phyloP scores from a whole-genome alignment of 2,329 filamentous ascomycete species.

The Chrysoporthe austroafricana region DNA sequence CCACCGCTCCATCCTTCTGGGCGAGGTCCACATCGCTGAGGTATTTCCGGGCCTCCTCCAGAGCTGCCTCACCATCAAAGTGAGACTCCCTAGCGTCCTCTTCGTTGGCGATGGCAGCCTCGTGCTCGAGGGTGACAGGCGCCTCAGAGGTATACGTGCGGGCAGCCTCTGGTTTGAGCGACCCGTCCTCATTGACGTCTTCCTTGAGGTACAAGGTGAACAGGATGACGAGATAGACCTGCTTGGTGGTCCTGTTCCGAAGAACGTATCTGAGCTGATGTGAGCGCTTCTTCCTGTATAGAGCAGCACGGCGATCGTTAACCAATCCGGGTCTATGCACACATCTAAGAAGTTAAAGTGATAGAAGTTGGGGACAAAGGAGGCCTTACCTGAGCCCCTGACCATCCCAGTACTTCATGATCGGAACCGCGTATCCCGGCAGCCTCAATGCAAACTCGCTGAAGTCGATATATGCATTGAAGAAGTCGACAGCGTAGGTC shows the following conservation, averaged over 20 bases:
- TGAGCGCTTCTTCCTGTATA: constrained; percentile 60
- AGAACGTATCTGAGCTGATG: constrained; percentile 90
- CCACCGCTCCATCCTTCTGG: constrained; percentile 29
- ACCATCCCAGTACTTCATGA: constrained; percentile 81
- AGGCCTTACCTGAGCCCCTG: constrained; percentile 68
- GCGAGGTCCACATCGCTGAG: constrained; percentile 36
- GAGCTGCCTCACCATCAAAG: constrained; percentile 40
- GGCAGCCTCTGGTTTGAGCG: constrained; percentile 50
- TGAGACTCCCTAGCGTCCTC: constrained; percentile 28
- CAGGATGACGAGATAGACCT: constrained; percentile 78
- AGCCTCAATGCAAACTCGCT: constrained; percentile 70
- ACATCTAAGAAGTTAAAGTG: constrained; percentile 24
- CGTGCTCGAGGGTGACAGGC: constrained; percentile 37
- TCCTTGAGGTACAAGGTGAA: constrained; percentile 78
- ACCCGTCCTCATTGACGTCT: constrained; percentile 63
- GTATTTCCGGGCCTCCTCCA: constrained; percentile 46
- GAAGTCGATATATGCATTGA: constrained; percentile 92
- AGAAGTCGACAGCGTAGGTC: constrained; percentile 70
- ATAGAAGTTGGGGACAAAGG: constrained; percentile 23
- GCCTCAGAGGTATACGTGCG: constrained; percentile 32
- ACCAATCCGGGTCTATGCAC: constrained; percentile 30
- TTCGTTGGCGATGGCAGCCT: constrained; percentile 33
- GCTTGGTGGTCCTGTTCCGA: constrained; percentile 74
- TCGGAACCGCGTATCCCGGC: constrained; percentile 73
- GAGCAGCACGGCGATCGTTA: constrained; percentile 28